Percentiles rank a stretch among this genome's conserved stretches.
Evolutionary conservation across 495 filamentous ascomycete species (phyloP).

Genomic region (Aspergillus leporis): DNA sequence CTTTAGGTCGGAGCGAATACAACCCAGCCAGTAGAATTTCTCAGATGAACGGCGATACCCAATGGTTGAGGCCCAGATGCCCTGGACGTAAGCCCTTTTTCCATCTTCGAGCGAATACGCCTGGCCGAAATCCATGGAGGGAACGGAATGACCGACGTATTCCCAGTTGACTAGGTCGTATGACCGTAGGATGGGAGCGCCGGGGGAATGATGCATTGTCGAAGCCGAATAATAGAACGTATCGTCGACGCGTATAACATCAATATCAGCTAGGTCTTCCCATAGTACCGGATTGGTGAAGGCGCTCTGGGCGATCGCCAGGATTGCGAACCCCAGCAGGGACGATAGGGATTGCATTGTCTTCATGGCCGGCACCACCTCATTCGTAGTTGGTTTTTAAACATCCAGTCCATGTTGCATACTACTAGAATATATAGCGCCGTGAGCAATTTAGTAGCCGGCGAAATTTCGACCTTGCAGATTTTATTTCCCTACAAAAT

Average conservation of each 20-base stretch:
- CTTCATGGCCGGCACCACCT: no score
- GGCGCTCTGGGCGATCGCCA: background rate
- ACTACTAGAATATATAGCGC: no score
- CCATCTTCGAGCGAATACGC: slow-evolving; percentile 49
- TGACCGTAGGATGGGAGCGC: slow-evolving; percentile 58
- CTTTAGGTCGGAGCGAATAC: slow-evolving; percentile 42
- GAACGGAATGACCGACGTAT: slow-evolving; percentile 54
- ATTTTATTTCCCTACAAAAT: no score
- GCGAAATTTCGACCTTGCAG: no score
- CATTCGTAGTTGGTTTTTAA: no score
- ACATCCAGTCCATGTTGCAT: no score
- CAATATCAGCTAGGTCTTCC: slow-evolving; percentile 46
- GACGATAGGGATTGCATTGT: background rate
- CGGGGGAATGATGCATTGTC: slow-evolving; percentile 58
- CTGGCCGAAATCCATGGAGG: slow-evolving; percentile 45
- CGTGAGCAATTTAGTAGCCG: no score
- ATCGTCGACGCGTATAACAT: slow-evolving; percentile 46
- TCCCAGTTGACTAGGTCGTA: slow-evolving; percentile 61
- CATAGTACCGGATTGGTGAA: slow-evolving; percentile 46
- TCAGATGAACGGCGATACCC: slow-evolving; percentile 47
- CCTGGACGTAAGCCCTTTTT: slow-evolving; percentile 48
- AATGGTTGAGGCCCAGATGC: slow-evolving; percentile 57
- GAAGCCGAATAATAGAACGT: slow-evolving; percentile 58
- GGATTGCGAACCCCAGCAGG: background rate
- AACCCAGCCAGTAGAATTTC: slow-evolving; percentile 59